Evolutionary conservation across 345 rosid genomes (phyloP), one percentile per base, ranked within the genome.

Genomic region (Nasturtium officinale): DNA sequence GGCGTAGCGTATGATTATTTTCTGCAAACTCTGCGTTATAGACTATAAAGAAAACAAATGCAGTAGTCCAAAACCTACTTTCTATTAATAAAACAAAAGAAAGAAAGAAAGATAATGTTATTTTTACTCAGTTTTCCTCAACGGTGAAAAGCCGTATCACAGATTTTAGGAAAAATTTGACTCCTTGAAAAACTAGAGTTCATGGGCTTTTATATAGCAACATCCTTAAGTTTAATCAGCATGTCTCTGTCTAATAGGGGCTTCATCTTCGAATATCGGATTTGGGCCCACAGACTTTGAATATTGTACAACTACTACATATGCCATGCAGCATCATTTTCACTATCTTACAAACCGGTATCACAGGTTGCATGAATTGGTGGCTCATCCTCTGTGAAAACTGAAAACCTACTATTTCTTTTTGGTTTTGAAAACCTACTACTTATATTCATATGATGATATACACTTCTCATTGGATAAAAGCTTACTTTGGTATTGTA

Each of bases 1-100:
- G 21, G 55, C 60, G 64, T 68, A 61, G 50, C 63, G 9, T 61
- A 68, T 75, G 68, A 75, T 75, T 51, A 61, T 25, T 23, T 67
- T 52, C 57, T 69, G 69, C 69, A 61, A 68, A 68, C 48, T 42
- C 48, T 59, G 48, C 29, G 17, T 29, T 51, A 25, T 23, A 58
- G 58, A 59, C 35, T 46, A 20, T 12, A 18, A 57, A 21, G 28
- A 21, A 65, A 21, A 21, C 40, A 32, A 32, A 64, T n/a, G 47
- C 15, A 1, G 8, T 42, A 29, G 48, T 65, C 47, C 43, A 35
- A 47, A 17, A 13, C 59, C 60, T 56, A 65, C 66, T 35, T 67
- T 55, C 23, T 33, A 65, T 30, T 15, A 33, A 33, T 9, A 5
- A 18, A 12, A 48, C 25, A 23, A 23, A 23, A 23, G 25, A 1